Evolutionary conservation across 257 asterid species (phyloP), one percentile per base, ranked within the genome.

Genomic region (Plantago ovata): DNA sequence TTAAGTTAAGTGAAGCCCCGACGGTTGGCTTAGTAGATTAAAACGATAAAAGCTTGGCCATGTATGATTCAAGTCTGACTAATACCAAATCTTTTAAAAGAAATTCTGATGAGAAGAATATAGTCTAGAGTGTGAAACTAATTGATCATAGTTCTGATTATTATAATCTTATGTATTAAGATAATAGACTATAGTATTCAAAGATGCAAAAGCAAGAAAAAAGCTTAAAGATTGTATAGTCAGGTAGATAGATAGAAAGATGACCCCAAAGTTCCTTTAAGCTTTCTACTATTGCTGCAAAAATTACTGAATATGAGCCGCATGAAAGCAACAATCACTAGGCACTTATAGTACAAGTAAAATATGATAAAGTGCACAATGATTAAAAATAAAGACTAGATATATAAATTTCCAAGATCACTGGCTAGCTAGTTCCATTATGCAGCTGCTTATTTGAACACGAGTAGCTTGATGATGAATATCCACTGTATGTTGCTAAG

Each of bases 401-500:
- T 45, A 45, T 2, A 40, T 40, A n/a, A n/a, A n/a, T 24, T 38
- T 9, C 46, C 9, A 23, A 14, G 10, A 32, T 22, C 36, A 28
- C 36, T 28, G 36, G 36, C 36, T 28, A 58, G 13, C 21, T 21
- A 10, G 13, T 9, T 15, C n/a, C n/a, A n/a, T n/a, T n/a, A n/a
- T n/a, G n/a, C n/a, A n/a, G n/a, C n/a, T n/a, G n/a, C n/a, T n/a
- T n/a, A n/a, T n/a, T n/a, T n/a, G n/a, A 55, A 23, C 9, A 55
- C 14, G 36, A 28, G 10, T n/a, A n/a, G 44, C 38, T 36, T 38
- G 45, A 38, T 4, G 15, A 28, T 41, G 13, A 3, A 9, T 48
- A 51, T 16, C 10, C 24, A 10, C 22, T 8, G 45, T 55, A 38
- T 15, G 24, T 12, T 13, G 19, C 70, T 86, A 82, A 7, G 82